Conservation (phyloP, 2,329 filamentous ascomycete genomes). For the Fusarium mexicanum region DNA sequence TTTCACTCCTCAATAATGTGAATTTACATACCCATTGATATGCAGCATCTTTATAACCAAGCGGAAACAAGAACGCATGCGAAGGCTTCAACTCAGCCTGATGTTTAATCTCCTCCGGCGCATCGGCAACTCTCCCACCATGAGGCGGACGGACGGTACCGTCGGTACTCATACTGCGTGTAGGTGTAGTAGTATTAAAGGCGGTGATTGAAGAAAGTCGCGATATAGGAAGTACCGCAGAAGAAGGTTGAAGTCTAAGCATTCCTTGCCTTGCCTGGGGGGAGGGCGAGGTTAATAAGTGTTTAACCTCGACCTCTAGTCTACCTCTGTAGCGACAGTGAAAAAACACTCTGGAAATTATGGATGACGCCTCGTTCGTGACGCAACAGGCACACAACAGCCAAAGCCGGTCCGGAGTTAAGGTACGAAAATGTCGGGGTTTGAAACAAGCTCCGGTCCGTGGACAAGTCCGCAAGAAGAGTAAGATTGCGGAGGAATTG, state of each 20-base stretch:
- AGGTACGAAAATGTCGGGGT: constrained; percentile 29
- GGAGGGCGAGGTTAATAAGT: constrained; percentile 35
- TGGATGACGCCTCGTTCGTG: constrained; percentile 41
- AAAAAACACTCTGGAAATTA: constrained; percentile 26
- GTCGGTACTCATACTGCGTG: constrained; percentile 49
- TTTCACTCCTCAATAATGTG: no score
- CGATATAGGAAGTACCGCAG: constrained; percentile 53
- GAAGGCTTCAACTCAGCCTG: constrained; percentile 43
- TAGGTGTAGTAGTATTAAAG: constrained; percentile 34
- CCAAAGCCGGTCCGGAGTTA: constrained; percentile 37
- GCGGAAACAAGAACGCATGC: constrained; percentile 71
- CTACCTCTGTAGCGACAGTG: constrained; percentile 28
- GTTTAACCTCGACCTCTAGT: constrained; percentile 28
- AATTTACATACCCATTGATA: constrained; percentile 79
- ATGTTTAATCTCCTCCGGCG: constrained; percentile 39
- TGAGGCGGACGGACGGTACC: constrained; percentile 40
- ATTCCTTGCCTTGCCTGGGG: constrained; percentile 49
- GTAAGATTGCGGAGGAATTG: constrained; percentile 11
- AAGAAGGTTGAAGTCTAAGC: constrained; percentile 56
- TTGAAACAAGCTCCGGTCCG: constrained; percentile 35
- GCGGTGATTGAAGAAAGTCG: constrained; percentile 49
- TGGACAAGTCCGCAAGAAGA: constrained; percentile 29
- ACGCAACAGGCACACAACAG: constrained; percentile 9
- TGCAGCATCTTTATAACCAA: constrained; percentile 91
- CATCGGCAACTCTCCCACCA: constrained; percentile 30